A percentile compares a stretch with the other conserved stretches of the same genome.
Conservation (phyloP, 257 asterid genomes). For the Thymus quinquecostatus region DNA sequence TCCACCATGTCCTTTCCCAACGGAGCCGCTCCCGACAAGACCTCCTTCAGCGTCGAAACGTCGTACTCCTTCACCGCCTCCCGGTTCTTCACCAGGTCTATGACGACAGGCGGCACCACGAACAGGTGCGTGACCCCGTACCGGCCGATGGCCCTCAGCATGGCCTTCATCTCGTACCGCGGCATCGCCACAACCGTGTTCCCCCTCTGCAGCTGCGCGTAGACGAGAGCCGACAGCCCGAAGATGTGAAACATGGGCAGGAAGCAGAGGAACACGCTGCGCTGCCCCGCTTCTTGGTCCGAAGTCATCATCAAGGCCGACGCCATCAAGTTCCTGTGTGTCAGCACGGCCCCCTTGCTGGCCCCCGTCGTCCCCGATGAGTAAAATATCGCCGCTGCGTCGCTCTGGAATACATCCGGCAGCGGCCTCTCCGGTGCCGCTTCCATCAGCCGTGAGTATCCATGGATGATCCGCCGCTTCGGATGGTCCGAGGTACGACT, state of each 20-base stretch:
- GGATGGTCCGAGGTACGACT: not conserved
- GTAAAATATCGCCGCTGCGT: conserved; percentile 45
- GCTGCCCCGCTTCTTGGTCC: conserved; percentile 29
- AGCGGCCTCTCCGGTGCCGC: not conserved
- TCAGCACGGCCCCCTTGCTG: conserved; percentile 41
- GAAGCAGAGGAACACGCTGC: conserved; percentile 36
- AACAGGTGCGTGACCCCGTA: conserved; percentile 35
- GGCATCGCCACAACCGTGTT: conserved; percentile 43
- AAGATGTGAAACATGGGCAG: conserved; percentile 44
- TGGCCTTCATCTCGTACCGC: conserved; percentile 31
- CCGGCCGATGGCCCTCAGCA: conserved; percentile 38
- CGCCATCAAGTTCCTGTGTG: conserved; percentile 45
- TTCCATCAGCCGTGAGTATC: conserved; percentile 20
- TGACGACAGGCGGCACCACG: conserved; percentile 40
- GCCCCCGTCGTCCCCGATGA: conserved; percentile 46
- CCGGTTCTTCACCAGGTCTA: conserved; percentile 34
- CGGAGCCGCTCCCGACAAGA: conserved; percentile 50
- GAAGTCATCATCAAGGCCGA: conserved; percentile 32
- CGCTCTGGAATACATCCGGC: conserved; percentile 29
- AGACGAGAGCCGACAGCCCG: conserved; percentile 31
- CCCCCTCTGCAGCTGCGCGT: conserved; percentile 47
- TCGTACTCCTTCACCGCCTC: conserved; percentile 35
- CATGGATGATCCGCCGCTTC: not conserved
- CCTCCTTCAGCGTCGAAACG: conserved; percentile 41
- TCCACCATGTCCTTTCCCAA: conserved; percentile 42